phyloP scores from a whole-genome alignment of 2,329 filamentous ascomycete genomes.

The Xylaria sp. region DNA sequence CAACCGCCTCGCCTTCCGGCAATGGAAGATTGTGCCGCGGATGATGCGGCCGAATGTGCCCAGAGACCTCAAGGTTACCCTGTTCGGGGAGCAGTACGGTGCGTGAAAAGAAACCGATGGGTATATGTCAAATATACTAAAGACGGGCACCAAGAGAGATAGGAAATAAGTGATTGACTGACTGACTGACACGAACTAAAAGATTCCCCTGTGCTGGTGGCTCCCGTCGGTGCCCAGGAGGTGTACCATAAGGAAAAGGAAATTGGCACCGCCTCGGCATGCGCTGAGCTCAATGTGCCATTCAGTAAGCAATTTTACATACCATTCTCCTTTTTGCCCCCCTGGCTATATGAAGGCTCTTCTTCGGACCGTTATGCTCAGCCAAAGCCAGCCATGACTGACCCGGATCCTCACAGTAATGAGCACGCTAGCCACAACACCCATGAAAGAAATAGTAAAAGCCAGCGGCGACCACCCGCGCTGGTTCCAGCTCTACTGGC shows the following conservation, averaged over 20 bases:
- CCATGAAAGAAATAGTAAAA: constrained; percentile 73
- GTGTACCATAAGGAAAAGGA: constrained; percentile 76
- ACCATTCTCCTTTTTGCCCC: not conserved
- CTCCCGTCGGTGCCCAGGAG: constrained; percentile 75
- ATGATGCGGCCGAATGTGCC: constrained; percentile 59
- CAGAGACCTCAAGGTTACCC: constrained; percentile 52
- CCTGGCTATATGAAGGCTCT: not conserved
- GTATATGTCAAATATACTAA: not conserved
- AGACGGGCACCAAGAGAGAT: not conserved
- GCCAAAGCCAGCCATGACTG: too few relatives aligned
- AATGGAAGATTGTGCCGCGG: constrained; percentile 62
- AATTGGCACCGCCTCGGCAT: constrained; percentile 71
- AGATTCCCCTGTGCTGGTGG: constrained; percentile 68
- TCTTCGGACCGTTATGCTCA: too few relatives aligned
- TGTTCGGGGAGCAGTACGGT: constrained; percentile 64
- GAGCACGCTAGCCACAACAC: constrained; percentile 70
- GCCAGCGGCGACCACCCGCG: constrained; percentile 67
- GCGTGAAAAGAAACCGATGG: constrained; percentile 10
- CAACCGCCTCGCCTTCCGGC: constrained; percentile 65
- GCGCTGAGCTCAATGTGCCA: constrained; percentile 69
- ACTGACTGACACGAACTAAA: constrained; percentile 13
- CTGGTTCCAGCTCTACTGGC: constrained; percentile 84
- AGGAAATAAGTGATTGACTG: not conserved
- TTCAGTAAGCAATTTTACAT: constrained; percentile 55
- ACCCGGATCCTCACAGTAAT: constrained; percentile 53